These are phyloP conservation scores for Gossypium turneri DNA, from an alignment of 345 rosid genomes.

Conservation along the genomic window DNA sequence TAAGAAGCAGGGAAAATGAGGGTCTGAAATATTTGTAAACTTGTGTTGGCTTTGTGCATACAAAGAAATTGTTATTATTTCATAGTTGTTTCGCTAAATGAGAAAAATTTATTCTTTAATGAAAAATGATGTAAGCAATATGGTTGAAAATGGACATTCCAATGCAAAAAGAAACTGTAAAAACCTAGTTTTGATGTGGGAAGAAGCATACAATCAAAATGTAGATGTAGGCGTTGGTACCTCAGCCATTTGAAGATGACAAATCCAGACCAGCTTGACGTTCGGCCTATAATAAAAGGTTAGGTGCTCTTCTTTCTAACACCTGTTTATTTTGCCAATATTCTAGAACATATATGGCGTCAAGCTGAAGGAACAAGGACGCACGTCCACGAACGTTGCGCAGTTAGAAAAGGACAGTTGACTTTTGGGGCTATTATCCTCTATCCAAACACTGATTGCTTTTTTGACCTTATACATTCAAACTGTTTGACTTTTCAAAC, in stretches of 20 bases:
- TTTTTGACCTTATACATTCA: neutral
- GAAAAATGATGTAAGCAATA: neutral
- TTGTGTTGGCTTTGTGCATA: constrained; percentile 15
- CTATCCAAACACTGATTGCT: neutral
- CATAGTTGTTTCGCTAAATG: neutral
- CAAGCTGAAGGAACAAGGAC: neutral
- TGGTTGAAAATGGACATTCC: neutral
- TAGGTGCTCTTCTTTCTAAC: no score
- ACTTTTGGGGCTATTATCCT: neutral
- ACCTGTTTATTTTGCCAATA: no score
- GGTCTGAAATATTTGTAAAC: neutral
- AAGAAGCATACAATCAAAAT: no score
- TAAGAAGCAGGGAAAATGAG: neutral
- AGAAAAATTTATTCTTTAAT: neutral
- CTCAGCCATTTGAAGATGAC: neutral
- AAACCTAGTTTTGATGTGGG: no score
- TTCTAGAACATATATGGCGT: neutral
- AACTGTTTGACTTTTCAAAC: neutral
- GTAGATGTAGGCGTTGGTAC: neutral
- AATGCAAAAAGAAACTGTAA: no score
- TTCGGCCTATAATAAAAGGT: neutral
- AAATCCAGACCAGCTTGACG: neutral
- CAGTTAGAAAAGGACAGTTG: neutral
- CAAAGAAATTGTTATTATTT: neutral
- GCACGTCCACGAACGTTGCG: neutral